These are phyloP conservation scores for Debaryomyces sp. DNA, from an alignment of 1,139 yeast species.

Conservation along the genomic window DNA sequence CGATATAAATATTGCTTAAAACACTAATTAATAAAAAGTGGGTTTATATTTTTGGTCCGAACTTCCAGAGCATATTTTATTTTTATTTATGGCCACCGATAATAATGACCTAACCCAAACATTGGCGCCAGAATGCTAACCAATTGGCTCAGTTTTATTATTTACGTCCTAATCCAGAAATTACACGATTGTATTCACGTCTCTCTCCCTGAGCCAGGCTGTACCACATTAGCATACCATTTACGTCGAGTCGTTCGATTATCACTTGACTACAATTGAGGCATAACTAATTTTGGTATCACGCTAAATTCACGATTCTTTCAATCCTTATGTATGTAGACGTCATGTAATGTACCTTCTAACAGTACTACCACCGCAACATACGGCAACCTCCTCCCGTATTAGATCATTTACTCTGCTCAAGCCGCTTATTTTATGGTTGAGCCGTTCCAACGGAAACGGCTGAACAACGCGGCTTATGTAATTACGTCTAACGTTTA, in stretches of 20 bases:
- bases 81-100: neutral
- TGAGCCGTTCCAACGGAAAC: neutral
- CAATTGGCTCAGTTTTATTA: conserved; percentile 2
- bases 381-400: conserved; percentile 1
- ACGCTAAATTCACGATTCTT: conserved; percentile 1
- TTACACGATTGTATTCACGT: neutral
- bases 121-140: neutral
- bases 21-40: neutral
- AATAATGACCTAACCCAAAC: conserved; percentile 4
- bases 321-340: neutral
- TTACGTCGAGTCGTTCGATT: neutral
- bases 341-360: conserved; percentile 1
- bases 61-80: neutral
- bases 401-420: neutral
- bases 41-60: neutral
- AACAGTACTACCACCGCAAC: neutral
- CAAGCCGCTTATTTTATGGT: neutral
- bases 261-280: conserved; percentile 2
- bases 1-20: neutral
- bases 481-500: neutral
- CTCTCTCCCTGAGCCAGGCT: neutral
- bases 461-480: neutral
- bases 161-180: conserved; percentile 1
- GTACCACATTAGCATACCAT: conserved; percentile 4
- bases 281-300: neutral